These are phyloP conservation scores for Taiozyma sp. DNA, from an alignment of 1,139 yeast genomes.

Conservation along the genomic window DNA sequence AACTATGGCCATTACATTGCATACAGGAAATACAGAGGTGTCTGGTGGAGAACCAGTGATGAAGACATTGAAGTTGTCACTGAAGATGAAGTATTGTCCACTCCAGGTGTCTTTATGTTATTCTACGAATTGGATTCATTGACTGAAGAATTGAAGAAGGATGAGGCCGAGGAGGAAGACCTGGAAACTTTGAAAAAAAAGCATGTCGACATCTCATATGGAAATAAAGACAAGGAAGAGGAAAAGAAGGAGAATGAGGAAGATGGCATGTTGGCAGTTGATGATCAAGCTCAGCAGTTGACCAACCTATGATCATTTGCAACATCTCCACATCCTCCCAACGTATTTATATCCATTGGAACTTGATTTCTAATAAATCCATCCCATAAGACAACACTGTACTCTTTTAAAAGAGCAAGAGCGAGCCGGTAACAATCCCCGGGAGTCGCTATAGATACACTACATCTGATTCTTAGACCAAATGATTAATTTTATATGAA, in stretches of 20 bases:
- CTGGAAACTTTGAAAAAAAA: neutral
- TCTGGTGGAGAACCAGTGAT: conserved; percentile 95
- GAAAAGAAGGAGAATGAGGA: conserved; percentile 1
- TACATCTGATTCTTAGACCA: neutral
- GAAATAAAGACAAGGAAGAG: neutral
- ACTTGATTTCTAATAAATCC: neutral
- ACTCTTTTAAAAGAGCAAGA: too few relatives aligned
- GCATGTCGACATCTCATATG: neutral
- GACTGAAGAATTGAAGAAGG: conserved; percentile 29
- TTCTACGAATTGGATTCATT: conserved; percentile 67
- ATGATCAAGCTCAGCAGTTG: conserved; percentile 7
- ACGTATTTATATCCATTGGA: neutral
- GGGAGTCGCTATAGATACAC: neutral
- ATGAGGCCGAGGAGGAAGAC: conserved; percentile 16
- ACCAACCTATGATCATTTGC: conserved; percentile 10
- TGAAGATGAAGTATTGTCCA: conserved; percentile 71
- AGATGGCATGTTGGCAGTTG: neutral
- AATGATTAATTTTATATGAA: neutral
- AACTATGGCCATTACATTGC: conserved; percentile 95
- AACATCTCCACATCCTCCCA: neutral
- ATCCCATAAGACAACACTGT: too few relatives aligned
- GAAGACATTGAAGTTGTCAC: conserved; percentile 78
- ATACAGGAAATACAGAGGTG: conserved; percentile 71
- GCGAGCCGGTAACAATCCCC: too few relatives aligned
- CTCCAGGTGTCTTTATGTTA: conserved; percentile 90